Percentiles rank a stretch among this genome's conserved stretches.
Conservation (phyloP, 1,139 yeast species). For the Suhomyces choctaworum region DNA sequence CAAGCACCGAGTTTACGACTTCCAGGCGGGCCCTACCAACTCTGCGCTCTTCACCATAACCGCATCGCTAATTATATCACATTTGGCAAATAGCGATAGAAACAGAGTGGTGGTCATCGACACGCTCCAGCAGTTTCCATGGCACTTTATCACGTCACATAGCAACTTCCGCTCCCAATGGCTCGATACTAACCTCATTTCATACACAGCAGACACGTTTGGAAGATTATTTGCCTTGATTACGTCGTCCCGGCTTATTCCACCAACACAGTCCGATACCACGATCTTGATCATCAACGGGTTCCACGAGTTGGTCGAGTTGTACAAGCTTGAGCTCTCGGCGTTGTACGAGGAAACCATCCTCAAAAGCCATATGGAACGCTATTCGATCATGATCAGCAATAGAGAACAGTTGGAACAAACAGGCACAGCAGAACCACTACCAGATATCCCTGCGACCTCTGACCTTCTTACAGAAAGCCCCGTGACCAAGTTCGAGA, state of each 20-base stretch:
- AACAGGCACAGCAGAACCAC: slow-evolving; percentile 26
- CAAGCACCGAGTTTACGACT: slow-evolving; percentile 30
- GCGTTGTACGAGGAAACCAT: slow-evolving; percentile 38
- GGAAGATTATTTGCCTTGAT: slow-evolving; percentile 26
- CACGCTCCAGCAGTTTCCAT: slow-evolving; percentile 33
- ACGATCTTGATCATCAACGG: slow-evolving; percentile 31
- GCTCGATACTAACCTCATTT: slow-evolving; percentile 16
- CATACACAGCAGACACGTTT: slow-evolving; percentile 30
- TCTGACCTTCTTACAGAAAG: slow-evolving; percentile 35
- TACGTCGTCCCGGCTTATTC: slow-evolving; percentile 11
- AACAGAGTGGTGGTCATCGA: slow-evolving; percentile 32
- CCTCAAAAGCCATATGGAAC: slow-evolving; percentile 34
- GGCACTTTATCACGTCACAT: slow-evolving; percentile 22
- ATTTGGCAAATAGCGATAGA: slow-evolving; percentile 20
- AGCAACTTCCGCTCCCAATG: slow-evolving; percentile 22
- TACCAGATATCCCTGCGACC: slow-evolving; percentile 33
- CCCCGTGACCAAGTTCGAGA: slow-evolving; percentile 34
- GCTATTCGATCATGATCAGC: slow-evolving; percentile 24
- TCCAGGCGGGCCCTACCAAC: slow-evolving; percentile 41
- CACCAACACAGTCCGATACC: slow-evolving; percentile 6
- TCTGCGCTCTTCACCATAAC: slow-evolving; percentile 25
- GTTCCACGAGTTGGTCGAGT: slow-evolving; percentile 39
- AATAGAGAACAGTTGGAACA: slow-evolving; percentile 22
- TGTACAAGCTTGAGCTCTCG: slow-evolving; percentile 37
- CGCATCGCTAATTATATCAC: slow-evolving; percentile 29